Evolutionary conservation across 2,329 filamentous ascomycete species (phyloP), one percentile per base, ranked within the genome.

Genomic region (Microcyclospora tardicrescens): DNA sequence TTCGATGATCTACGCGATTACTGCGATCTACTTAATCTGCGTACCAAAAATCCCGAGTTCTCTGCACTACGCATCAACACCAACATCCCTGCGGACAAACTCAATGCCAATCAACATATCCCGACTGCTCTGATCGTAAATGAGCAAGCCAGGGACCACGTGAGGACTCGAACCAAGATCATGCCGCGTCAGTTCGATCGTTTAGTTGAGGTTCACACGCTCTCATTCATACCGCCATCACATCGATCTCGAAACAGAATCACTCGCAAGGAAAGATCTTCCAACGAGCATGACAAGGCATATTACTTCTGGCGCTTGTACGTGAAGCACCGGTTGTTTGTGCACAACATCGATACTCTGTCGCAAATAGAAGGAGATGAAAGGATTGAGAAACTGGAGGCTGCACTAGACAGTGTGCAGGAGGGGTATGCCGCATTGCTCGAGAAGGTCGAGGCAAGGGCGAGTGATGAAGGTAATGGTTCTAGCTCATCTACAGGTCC

Each of bases 1-100:
- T 93, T 93, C 50, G 83, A 91, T 53, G 76, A 84, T 42, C 67
- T 93, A 51, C 75, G 84, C 48, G 84, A 91, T 55, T 66, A 80
- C 37, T 79, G 76, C 50, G 84, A 93, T 52, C 64, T 89, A 27
- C 64, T 67, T 4, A 77, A 76, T 47, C 66, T 91, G 3, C 74
- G 74, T 39, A 64, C 61, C 8, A 63, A 67, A 29, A 44, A 48
- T 24, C 43, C 52, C 6, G 52, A 53, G 10, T 61, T 61, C 43
- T 44, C 44, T 10, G 42, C 41, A 2, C 43, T 61, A 12, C 43
- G 58, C 34, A 63, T 84, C 42, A 71, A 81, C 51, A 67, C 67
- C 5, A 51, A 56, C 10, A 56, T 75, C 12, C 54, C 57, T 1
- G 71, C 81, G 30, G 45, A 48, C 6, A 49, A 52, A 28, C 60